Percentiles rank a stretch among this genome's conserved stretches.
Conservation (phyloP, 306 rosid species). For the Fagus crenata region DNA sequence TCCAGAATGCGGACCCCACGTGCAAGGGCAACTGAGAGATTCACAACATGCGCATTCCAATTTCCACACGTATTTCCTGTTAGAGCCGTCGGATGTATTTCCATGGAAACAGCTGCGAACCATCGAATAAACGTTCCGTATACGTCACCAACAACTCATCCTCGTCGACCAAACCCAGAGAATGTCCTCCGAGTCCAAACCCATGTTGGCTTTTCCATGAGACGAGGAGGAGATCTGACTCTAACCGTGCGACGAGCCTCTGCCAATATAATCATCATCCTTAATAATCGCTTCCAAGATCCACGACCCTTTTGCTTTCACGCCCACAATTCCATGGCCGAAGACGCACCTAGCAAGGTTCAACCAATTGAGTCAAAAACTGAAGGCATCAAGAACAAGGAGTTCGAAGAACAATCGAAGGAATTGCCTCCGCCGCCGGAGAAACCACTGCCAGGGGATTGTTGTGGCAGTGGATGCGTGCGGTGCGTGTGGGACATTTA, state of each 20-base stretch:
- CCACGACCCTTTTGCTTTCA: conserved; percentile 2
- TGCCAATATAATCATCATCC: neutral
- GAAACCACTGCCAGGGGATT: conserved; percentile 84
- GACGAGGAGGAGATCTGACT: conserved; percentile 8
- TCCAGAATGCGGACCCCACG: too few relatives aligned
- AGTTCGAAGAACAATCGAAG: neutral
- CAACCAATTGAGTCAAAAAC: conserved; percentile 10
- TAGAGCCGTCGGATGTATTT: neutral
- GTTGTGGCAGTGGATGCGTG: conserved; percentile 95
- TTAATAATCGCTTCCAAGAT: conserved; percentile 1
- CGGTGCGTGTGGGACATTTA: conserved; percentile 88
- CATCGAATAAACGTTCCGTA: conserved; percentile 8
- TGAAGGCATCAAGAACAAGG: conserved; percentile 1
- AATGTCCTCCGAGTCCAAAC: conserved; percentile 11
- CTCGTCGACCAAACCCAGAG: neutral
- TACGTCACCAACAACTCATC: conserved; percentile 9
- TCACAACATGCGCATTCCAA: too few relatives aligned
- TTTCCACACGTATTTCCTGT: neutral
- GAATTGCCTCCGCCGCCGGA: conserved; percentile 65
- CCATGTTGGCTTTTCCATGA: conserved; percentile 24
- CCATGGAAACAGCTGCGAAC: conserved; percentile 26
- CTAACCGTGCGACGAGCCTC: neutral
- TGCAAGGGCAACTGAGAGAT: too few relatives aligned
- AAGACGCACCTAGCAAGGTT: conserved; percentile 13
- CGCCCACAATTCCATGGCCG: conserved; percentile 30